These are phyloP conservation scores for Eutrema salsugineum DNA, from an alignment of 441 rosid species.

Conservation along the genomic window DNA sequence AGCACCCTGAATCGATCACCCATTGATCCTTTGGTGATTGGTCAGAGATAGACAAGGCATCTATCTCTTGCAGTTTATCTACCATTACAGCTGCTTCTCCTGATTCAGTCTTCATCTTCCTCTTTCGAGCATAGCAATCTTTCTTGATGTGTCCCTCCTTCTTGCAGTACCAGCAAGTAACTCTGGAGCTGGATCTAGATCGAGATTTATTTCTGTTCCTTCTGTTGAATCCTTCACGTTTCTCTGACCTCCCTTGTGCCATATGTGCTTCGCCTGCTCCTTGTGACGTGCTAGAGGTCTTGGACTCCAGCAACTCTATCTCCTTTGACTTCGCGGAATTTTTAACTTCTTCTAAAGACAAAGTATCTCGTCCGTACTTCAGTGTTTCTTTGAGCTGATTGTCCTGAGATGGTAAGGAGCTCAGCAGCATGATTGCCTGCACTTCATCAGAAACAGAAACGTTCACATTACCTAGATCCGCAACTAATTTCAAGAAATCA, in stretches of 20 bases:
- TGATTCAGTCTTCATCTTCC: fast-evolving
- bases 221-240: too few species aligned
- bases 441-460: too few species aligned
- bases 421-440: not conserved
- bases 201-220: not conserved
- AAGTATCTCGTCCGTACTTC: not conserved
- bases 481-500: too few species aligned
- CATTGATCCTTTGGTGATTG: fast-evolving
- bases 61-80: not conserved
- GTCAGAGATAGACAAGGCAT: not conserved
- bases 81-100: not conserved
- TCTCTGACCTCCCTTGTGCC: not conserved
- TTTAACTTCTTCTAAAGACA: not conserved
- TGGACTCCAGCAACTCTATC: fast-evolving
- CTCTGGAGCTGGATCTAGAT: not conserved
- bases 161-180: not conserved
- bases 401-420: not conserved
- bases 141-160: not conserved
- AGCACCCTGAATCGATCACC: not conserved
- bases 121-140: not conserved
- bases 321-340: not conserved
- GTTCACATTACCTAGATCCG: too few species aligned
- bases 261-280: not conserved
- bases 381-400: not conserved
- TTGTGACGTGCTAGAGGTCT: fast-evolving